Evolutionary conservation across 208 protist genomes (phyloP).

Genomic region (Trypanosoma brucei): DNA sequence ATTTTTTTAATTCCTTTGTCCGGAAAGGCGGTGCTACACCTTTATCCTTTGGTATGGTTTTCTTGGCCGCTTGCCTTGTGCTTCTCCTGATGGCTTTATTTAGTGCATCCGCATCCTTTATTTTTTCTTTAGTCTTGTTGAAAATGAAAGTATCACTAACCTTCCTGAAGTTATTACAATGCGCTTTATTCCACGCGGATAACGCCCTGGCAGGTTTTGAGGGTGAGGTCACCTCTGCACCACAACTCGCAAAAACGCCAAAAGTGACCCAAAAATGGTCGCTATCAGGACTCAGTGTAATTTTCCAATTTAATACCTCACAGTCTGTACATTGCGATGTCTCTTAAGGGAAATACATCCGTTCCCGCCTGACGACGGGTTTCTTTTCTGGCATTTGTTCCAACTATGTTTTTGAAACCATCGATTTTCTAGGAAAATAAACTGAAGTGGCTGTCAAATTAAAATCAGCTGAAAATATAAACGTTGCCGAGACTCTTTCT

Average conservation of each 20-base stretch:
- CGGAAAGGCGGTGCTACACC: neutral
- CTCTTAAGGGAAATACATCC: neutral
- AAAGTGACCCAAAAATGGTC: constrained; percentile 9
- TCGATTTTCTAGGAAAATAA: neutral
- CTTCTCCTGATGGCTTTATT: neutral
- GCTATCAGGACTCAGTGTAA: neutral
- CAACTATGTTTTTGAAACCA: neutral
- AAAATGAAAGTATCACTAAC: neutral
- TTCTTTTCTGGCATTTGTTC: too few species aligned
- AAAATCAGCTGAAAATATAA: neutral
- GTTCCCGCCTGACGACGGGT: constrained; percentile 1
- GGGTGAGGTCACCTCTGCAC: neutral
- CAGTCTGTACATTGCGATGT: constrained; percentile 1
- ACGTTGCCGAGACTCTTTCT: neutral
- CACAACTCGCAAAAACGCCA: neutral
- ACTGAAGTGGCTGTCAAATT: constrained; percentile 1
- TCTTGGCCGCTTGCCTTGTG: too few species aligned
- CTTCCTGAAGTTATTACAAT: neutral
- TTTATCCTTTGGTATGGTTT: neutral
- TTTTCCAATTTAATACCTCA: neutral
- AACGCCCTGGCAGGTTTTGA: neutral
- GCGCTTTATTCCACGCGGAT: constrained; percentile 17
- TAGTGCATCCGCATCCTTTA: neutral
- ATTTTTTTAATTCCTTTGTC: constrained; percentile 8
- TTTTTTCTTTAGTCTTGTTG: neutral